Conservation (phyloP, 768 basidiomycete genomes). For the Lenzites betulinus region DNA sequence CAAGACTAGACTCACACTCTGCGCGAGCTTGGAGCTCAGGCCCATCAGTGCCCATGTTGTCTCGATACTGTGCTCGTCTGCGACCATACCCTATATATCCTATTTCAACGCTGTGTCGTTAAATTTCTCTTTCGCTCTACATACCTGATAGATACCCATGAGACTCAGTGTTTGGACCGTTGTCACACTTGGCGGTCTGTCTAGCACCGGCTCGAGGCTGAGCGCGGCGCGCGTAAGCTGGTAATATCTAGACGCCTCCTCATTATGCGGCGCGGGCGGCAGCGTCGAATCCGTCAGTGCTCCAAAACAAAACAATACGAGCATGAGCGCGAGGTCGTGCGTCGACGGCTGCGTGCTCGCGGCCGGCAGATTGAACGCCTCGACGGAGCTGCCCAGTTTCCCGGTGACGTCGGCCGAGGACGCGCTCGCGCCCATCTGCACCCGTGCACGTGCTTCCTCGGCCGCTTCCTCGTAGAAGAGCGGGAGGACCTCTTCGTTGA, state of each 20-base stretch:
- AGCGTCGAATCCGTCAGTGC: slow-evolving; percentile 34
- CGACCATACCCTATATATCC: slow-evolving; percentile 53
- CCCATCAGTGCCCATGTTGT: slow-evolving; percentile 47
- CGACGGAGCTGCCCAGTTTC: slow-evolving; percentile 53
- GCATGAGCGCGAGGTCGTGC: slow-evolving; percentile 37
- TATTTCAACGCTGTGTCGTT: not conserved
- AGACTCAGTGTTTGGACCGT: slow-evolving; percentile 9
- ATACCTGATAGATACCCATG: slow-evolving; percentile 16
- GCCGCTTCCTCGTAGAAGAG: slow-evolving; percentile 63
- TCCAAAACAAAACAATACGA: slow-evolving; percentile 36
- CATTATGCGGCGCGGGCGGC: slow-evolving; percentile 42
- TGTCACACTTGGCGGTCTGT: slow-evolving; percentile 65
- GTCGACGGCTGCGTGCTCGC: slow-evolving; percentile 19
- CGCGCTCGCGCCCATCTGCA: slow-evolving; percentile 3
- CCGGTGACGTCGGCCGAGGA: slow-evolving; percentile 22
- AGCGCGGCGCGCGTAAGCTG: slow-evolving; percentile 65
- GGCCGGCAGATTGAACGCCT: slow-evolving; percentile 26
- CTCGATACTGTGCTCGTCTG: slow-evolving; percentile 62
- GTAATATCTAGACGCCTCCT: slow-evolving; percentile 46
- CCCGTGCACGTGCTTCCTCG: slow-evolving; percentile 42
- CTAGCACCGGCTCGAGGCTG: slow-evolving; percentile 66
- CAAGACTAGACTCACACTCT: slow-evolving; percentile 55
- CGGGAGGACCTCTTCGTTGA: slow-evolving; percentile 63
- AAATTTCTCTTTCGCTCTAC: not conserved
- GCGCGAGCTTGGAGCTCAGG: slow-evolving; percentile 60